Conservation (phyloP, 495 filamentous ascomycete genomes). For the Aspergillus nidulans region DNA sequence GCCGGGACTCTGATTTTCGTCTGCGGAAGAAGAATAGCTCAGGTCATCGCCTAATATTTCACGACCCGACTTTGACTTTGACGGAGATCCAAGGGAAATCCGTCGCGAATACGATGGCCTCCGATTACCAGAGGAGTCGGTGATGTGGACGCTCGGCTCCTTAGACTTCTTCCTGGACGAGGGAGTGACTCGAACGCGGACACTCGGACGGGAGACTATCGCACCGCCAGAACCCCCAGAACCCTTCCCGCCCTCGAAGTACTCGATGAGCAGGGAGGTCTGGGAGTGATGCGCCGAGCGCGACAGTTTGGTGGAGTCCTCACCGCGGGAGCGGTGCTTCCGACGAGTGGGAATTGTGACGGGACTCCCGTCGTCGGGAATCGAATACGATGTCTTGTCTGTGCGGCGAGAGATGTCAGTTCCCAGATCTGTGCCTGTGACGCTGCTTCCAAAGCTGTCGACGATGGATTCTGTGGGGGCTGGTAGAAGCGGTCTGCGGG, state of each 20-base stretch:
- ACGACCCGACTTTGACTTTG: slow-evolving; percentile 48
- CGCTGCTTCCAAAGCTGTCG: slow-evolving; percentile 51
- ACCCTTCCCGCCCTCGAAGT: slow-evolving; percentile 86
- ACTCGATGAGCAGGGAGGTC: slow-evolving; percentile 94
- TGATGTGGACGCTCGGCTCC: slow-evolving; percentile 74
- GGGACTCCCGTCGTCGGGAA: slow-evolving; percentile 93
- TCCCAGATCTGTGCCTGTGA: slow-evolving; percentile 67
- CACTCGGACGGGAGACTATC: slow-evolving; percentile 72
- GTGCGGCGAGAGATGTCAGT: slow-evolving; percentile 73
- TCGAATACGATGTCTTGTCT: slow-evolving; percentile 78
- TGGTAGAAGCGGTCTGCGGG: slow-evolving; percentile 64
- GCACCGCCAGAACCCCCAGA: slow-evolving; percentile 50
- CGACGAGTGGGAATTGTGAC: slow-evolving; percentile 77
- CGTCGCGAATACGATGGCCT: slow-evolving; percentile 63
- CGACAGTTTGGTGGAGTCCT: slow-evolving; percentile 49
- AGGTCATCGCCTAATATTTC: slow-evolving; percentile 48
- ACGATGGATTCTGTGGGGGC: slow-evolving; percentile 77
- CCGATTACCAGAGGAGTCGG: slow-evolving; percentile 62
- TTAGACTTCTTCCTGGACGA: slow-evolving; percentile 56
- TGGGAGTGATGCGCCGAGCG: slow-evolving; percentile 61
- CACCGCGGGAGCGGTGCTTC: slow-evolving; percentile 52
- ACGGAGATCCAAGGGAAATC: slow-evolving; percentile 54
- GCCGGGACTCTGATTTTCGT: slow-evolving; percentile 69
- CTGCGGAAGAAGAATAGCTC: slow-evolving; percentile 61
- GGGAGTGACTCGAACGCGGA: slow-evolving; percentile 91